These are phyloP conservation scores for Eucalyptus shirleyi DNA, from an alignment of 345 rosid genomes.

Conservation along the genomic window DNA sequence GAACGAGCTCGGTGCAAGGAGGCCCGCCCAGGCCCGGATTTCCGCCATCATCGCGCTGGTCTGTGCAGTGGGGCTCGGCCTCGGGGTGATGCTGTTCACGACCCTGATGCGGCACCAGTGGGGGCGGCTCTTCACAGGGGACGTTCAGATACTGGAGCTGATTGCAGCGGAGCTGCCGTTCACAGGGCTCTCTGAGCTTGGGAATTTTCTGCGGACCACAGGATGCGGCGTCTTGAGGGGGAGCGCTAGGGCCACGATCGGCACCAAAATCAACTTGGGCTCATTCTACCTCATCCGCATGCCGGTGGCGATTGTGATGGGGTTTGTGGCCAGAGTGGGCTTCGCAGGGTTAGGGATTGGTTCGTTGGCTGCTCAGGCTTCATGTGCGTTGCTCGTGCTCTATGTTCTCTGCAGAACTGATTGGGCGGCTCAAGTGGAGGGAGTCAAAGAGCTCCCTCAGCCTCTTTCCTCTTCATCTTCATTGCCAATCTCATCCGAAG, in stretches of 20 bases:
- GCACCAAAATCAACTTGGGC: slow-evolving; percentile 94
- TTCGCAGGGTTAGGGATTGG: slow-evolving; percentile 83
- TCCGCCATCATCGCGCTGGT: slow-evolving; percentile 59
- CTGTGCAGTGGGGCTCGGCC: slow-evolving; percentile 47
- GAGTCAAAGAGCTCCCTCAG: slow-evolving; percentile 59
- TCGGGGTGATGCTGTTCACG: slow-evolving; percentile 55
- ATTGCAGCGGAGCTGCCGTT: slow-evolving; percentile 79
- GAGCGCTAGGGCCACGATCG: slow-evolving; percentile 76
- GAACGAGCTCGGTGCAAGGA: no score
- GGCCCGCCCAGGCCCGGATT: slow-evolving; percentile 37
- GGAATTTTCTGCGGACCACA: slow-evolving; percentile 90
- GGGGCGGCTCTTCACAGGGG: slow-evolving; percentile 75
- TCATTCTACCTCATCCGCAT: slow-evolving; percentile 86
- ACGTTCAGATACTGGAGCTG: slow-evolving; percentile 53
- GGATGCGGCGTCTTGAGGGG: slow-evolving; percentile 91
- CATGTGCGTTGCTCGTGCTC: slow-evolving; percentile 76
- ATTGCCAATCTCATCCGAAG: slow-evolving; percentile 1
- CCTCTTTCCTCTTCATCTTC: not conserved
- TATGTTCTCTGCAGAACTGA: slow-evolving; percentile 54
- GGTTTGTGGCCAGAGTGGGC: slow-evolving; percentile 59
- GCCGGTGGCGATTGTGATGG: slow-evolving; percentile 70
- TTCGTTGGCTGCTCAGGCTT: slow-evolving; percentile 84
- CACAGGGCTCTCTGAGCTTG: slow-evolving; percentile 83
- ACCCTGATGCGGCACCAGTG: slow-evolving; percentile 60
- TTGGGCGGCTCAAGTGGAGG: slow-evolving; percentile 54